These are phyloP conservation scores for Globisporangium parvum DNA, from an alignment of 352 stramenopile genomes.

Conservation along the genomic window DNA sequence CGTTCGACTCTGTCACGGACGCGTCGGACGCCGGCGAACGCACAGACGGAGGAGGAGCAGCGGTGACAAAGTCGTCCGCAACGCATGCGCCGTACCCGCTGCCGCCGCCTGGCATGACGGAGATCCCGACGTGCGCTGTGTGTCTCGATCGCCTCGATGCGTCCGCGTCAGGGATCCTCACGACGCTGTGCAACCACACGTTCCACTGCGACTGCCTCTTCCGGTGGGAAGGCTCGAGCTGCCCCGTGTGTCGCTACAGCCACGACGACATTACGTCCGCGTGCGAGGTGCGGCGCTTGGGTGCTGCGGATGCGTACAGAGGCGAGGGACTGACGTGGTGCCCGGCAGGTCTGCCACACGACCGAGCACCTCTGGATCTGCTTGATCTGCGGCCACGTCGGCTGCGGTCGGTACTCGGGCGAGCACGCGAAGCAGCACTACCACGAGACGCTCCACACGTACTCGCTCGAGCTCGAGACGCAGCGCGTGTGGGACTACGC, in stretches of 20 bases:
- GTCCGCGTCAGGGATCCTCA: constrained; percentile 89
- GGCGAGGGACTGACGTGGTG: no score
- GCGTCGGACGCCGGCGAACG: constrained; percentile 8
- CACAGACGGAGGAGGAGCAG: neutral
- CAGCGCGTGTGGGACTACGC: constrained; percentile 96
- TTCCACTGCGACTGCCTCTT: constrained; percentile 97
- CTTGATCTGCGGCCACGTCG: constrained; percentile 93
- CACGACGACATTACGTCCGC: constrained; percentile 91
- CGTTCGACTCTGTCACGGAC: constrained; percentile 59
- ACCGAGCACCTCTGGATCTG: constrained; percentile 95
- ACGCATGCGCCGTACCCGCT: constrained; percentile 45
- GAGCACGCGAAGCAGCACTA: constrained; percentile 95
- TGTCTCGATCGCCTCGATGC: constrained; percentile 88
- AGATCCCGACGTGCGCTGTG: constrained; percentile 89
- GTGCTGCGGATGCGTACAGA: no score
- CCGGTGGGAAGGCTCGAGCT: constrained; percentile 93
- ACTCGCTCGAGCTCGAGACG: constrained; percentile 93
- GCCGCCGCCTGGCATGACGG: constrained; percentile 71
- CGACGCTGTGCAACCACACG: constrained; percentile 97
- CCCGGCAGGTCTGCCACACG: constrained; percentile 80
- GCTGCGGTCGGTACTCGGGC: constrained; percentile 94
- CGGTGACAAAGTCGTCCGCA: constrained; percentile 2
- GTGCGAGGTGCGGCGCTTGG: constrained; percentile 56
- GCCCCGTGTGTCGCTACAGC: constrained; percentile 95
- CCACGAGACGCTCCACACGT: constrained; percentile 91